phyloP scores from a whole-genome alignment of 2,329 filamentous ascomycete genomes.

The Phialophora expanda region DNA sequence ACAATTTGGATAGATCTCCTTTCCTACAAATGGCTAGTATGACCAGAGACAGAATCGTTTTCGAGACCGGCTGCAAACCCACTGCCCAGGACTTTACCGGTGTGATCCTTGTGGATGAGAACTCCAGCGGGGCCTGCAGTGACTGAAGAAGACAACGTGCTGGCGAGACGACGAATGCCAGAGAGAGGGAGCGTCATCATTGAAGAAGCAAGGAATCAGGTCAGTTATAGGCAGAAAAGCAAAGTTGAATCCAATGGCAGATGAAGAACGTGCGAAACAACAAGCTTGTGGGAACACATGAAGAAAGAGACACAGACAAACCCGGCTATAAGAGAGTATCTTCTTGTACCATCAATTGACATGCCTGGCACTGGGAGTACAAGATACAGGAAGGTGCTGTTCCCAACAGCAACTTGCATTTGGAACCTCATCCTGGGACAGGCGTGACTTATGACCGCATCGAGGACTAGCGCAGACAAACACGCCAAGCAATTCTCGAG shows the following conservation, averaged over 20 bases:
- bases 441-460: constrained; percentile 11
- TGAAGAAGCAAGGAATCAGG: not conserved
- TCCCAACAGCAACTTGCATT: not conserved
- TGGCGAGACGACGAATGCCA: constrained; percentile 26
- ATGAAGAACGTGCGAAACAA: not conserved
- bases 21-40: constrained; percentile 36
- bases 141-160: constrained; percentile 12
- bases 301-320: not conserved
- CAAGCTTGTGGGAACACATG: not conserved
- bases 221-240: not conserved
- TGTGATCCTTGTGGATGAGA: constrained; percentile 27
- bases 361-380: not conserved
- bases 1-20: constrained; percentile 42
- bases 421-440: not conserved
- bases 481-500: constrained; percentile 26
- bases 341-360: not conserved
- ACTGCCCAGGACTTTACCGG: constrained; percentile 31
- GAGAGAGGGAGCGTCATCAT: constrained; percentile 26
- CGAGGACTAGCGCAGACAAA: constrained; percentile 20
- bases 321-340: not conserved
- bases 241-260: not conserved
- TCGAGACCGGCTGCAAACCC: constrained; percentile 18
- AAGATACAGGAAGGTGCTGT: not conserved
- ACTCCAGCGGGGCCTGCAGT: constrained; percentile 25
- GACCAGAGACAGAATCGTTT: constrained; percentile 7